phyloP scores from a whole-genome alignment of 208 protist genomes.

The Wallacemonas rigidus region DNA sequence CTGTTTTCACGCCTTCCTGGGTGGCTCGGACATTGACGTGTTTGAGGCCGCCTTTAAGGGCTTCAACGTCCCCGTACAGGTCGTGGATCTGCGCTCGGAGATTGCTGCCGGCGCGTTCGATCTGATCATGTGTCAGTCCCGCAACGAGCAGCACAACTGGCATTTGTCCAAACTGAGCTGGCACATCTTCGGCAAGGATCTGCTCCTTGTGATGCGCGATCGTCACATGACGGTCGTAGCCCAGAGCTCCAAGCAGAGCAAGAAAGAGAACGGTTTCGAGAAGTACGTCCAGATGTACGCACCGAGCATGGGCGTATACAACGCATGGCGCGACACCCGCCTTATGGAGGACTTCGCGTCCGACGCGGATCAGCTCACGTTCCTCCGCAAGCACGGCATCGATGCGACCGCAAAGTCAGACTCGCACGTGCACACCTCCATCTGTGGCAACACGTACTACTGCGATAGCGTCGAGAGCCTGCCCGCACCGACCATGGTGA shows the following conservation, averaged over 20 bases:
- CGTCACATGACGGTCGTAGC: conserved; percentile 85
- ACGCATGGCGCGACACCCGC: conserved; percentile 86
- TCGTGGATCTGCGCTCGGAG: conserved; percentile 89
- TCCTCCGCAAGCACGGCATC: conserved; percentile 75
- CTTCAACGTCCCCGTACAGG: conserved; percentile 77
- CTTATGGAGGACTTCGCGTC: conserved; percentile 85
- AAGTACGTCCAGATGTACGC: conserved; percentile 83
- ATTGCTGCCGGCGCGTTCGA: conserved; percentile 88
- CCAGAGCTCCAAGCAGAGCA: conserved; percentile 84
- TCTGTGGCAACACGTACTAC: conserved; percentile 87
- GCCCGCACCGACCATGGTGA: conserved; percentile 59
- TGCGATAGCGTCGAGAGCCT: conserved; percentile 61
- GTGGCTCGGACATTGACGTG: conserved; percentile 75
- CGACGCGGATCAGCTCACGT: conserved; percentile 77
- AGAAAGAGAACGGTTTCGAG: conserved; percentile 89
- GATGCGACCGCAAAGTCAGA: conserved; percentile 48
- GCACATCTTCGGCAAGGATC: conserved; percentile 82
- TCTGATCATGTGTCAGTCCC: conserved; percentile 82
- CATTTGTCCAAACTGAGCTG: conserved; percentile 83
- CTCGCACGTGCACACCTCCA: conserved; percentile 80
- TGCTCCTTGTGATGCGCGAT: conserved; percentile 75
- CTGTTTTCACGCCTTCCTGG: conserved; percentile 91
- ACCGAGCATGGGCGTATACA: conserved; percentile 90
- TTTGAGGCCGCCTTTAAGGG: conserved; percentile 77
- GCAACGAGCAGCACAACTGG: conserved; percentile 89